Base-by-base conservation (phyloP, 257 asterid species). In the Penstemon eatonii region DNA sequence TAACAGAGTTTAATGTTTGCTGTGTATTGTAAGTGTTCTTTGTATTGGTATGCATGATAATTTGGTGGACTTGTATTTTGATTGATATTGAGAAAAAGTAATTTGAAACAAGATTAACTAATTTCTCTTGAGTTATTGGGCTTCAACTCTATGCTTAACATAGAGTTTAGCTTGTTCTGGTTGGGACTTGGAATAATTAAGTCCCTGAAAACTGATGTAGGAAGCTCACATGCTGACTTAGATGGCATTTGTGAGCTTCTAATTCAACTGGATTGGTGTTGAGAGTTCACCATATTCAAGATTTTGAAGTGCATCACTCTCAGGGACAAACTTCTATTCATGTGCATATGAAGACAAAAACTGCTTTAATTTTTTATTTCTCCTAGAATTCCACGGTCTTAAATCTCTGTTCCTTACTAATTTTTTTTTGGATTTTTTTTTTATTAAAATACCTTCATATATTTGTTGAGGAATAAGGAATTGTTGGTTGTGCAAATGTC, bases 241-340 rank as follows among this genome's bases (percentile, higher is more conserved):
- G 5, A 44, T 64, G 65, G n/a, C 49, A 54, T 65, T 71, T 38
- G 37, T 53, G 44, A 58, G 49, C 11, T 43, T 61, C 65, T 65
- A 5, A 36, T 66, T 71, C 4, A 13, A 8, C 43, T 65, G 38
- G 33, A 25, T 50, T 47, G 44, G 9, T 65, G n/a, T 15, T 54
- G 4, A 40, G 3, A 15, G 47, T 55, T 42, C 44, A 44, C 33
- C 53, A 25, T 53, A 13, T 41, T 66, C 42, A 40, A 10, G 4
- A 42, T 41, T 12, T 40, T 9, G 40, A 39, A 52, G 5, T 66
- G 62, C 41, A 36, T 43, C 56, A 38, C 5, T 25, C 67, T 2
- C 38, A 9, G 53, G 11, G 15, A 11, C 46, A 55, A 67, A 9
- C 12, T 43, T 43, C 38, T 18, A 42, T 38, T 57, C 42, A 9